Conservation (phyloP, 768 basidiomycete species). For the Phallus indusiatus region DNA sequence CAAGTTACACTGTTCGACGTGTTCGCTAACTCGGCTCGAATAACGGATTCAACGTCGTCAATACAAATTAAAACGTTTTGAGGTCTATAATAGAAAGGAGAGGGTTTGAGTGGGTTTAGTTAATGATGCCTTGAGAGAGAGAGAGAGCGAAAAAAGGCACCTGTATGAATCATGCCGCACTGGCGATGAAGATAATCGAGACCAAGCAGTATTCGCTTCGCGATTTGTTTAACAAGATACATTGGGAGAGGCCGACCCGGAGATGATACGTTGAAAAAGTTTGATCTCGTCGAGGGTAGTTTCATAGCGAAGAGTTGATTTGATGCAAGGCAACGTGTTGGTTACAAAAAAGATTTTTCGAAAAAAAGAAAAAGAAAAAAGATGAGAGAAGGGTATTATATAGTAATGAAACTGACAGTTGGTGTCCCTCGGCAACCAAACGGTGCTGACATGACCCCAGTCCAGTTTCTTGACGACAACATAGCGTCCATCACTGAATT, state of each 20-base stretch:
- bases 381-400: neutral
- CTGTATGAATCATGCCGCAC: slow-evolving; percentile 56
- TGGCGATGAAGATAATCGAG: slow-evolving; percentile 97
- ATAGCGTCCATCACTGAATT: slow-evolving; percentile 81
- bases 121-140: no score
- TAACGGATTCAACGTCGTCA: slow-evolving; percentile 91
- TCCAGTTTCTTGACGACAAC: slow-evolving; percentile 90
- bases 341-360: slow-evolving; percentile 21
- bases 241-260: slow-evolving; percentile 51
- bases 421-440: slow-evolving; percentile 79
- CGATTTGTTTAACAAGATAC: slow-evolving; percentile 56
- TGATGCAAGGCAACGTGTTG: slow-evolving; percentile 97
- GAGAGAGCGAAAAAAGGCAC: neutral
- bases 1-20: no score
- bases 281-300: slow-evolving; percentile 99
- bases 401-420: slow-evolving; percentile 44
- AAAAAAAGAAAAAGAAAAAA: neutral
- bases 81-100: slow-evolving; percentile 50
- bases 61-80: slow-evolving; percentile 96
- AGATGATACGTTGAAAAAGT: slow-evolving; percentile 89
- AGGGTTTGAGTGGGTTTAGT: no score
- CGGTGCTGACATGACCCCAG: slow-evolving; percentile 91
- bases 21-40: slow-evolving; percentile 57
- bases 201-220: slow-evolving; percentile 91
- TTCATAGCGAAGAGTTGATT: slow-evolving; percentile 93